phyloP scores from a whole-genome alignment of 2,329 filamentous ascomycete species.

The Cytospora chrysosperma region DNA sequence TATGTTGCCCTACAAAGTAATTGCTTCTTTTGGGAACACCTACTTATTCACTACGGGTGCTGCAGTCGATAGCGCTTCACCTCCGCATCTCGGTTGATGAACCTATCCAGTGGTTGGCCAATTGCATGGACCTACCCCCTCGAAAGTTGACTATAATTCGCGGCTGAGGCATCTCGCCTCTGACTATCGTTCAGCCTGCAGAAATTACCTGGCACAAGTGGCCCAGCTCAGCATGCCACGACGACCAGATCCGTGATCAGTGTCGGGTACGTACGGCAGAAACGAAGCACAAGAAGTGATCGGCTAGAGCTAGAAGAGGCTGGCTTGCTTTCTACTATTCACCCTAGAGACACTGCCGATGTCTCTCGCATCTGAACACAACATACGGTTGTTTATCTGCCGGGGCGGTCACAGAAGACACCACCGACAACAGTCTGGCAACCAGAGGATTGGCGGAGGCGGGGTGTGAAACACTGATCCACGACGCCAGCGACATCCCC shows the following conservation, averaged over 20 bases:
- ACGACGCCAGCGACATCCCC: neutral
- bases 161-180: neutral
- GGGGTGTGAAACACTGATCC: slow-evolving; percentile 6
- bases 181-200: neutral
- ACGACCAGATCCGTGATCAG: neutral
- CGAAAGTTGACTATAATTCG: neutral
- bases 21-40: slow-evolving; percentile 2
- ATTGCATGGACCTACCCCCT: neutral
- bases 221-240: no score
- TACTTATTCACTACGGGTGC: slow-evolving; percentile 2
- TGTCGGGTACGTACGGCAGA: neutral
- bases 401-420: neutral
- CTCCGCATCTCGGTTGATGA: neutral
- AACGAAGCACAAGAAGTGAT: neutral
- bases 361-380: neutral
- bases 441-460: neutral
- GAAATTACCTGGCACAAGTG: no score
- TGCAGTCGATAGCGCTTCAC: neutral
- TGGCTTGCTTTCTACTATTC: no score
- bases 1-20: neutral
- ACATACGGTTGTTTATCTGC: slow-evolving; percentile 1
- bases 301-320: neutral
- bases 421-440: neutral
- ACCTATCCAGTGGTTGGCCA: neutral
- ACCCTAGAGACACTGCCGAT: neutral